Evolutionary conservation across 495 filamentous ascomycete genomes (phyloP), one percentile per base, ranked within the genome.

Genomic region (Penicillium nucicola): DNA sequence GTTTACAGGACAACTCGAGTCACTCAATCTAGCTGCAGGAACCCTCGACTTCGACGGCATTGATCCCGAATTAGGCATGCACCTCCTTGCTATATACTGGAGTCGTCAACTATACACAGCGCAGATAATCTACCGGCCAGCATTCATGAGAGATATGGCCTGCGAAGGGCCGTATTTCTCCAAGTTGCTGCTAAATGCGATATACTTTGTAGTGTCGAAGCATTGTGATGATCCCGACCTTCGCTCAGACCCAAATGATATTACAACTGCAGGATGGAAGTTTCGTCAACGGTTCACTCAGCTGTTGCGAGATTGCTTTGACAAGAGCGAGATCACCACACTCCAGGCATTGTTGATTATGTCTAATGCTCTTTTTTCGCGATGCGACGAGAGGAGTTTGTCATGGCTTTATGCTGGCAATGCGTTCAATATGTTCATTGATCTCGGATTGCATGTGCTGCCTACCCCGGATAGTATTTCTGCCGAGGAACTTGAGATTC

Each of bases 321-420:
- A 75, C 33, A 55, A 55, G 14, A 76, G 70, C 48, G 56, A 70
- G 9, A 75, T 79, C 37, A 69, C 75, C 1, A 78, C 72, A 0
- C 64, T 76, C 5, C 74, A 77, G 48, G 76, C 75, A 10, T 58
- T 68, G 31, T 55, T 71, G 13, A 64, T 69, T 7, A 74, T 74
- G 69, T 62, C 69, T 0, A 67, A 60, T 41, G 64, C 69, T 0
- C 55, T 76, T 2, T 73, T 76, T 23, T 60, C 69, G 2, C 52
- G 58, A 23, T 62, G 66, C 28, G 61, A 76, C 34, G 73, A 77
- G 39, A 57, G 66, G 38, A 78, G 73, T 50, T 53, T 66, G 1
- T 60, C 73, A 0, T 79, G 73, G 75, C 53, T 77, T 0, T 76
- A 77, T 48, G 64, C 70, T 2, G 76, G 76, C 2, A 68, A 58